Evolutionary conservation across 2,329 filamentous ascomycete species (phyloP), one percentile per base, ranked within the genome.

Genomic region (Talaromyces sp.): DNA sequence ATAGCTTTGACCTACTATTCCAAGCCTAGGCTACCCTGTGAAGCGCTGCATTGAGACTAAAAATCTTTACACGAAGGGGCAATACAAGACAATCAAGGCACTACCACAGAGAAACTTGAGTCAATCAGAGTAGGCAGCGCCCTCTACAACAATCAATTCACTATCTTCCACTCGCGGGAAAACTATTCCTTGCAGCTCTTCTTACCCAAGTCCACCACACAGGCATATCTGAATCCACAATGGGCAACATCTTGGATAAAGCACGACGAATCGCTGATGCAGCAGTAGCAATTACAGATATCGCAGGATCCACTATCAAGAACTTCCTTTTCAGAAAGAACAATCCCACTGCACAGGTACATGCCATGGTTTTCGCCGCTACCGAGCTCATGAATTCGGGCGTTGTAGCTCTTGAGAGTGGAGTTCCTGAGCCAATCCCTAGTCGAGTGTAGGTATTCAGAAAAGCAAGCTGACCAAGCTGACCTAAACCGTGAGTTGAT

Each of bases 171-270:
- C 81, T 97, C 41, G 83, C 87, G 25, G 86, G 88, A 11, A 97
- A 97, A 69, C 79, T 97, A 36, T 86, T 97, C 64, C 84, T 99
- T 54, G 87, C 90, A 1, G 91, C 91, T 6, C 78, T 99, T 15
- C 75, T 97, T 37, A 82, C 89, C 28, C 84, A 91, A 25, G 86
- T 89, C 36, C 85, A 91, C 60, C 82, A 93, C 56, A 94, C 89
- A 1, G 94, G 94, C 3, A 81, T 97, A 53, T 86, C 85, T 1
- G 94, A 99, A 75, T 92, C 90, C 56, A 88, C 91, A 0, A 84
- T 96, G 59, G 91, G 91, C 19, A 93, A 97, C 64, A 87, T 97
- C 5, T 78, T 96, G 5, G 91, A 96, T 65, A 94, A 99, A 74
- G 86, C 89, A 59, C 86, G 86, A 66, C 83, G 84, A 33, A 83